Conservation (phyloP, 257 asterid species). For the Solanum dulcamara region DNA sequence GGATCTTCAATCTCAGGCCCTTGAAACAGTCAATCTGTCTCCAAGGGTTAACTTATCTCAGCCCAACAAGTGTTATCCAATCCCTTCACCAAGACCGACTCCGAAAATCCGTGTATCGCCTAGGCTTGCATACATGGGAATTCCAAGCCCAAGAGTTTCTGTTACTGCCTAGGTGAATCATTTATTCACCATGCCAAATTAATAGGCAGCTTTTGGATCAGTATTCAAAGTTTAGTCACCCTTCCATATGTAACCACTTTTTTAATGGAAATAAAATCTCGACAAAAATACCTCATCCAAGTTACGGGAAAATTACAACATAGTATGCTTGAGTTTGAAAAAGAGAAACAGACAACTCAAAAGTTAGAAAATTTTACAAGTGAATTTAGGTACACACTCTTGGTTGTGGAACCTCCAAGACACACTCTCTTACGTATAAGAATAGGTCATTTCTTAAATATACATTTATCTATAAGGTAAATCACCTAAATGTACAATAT, state of each 20-base stretch:
- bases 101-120: slow-evolving; percentile 47
- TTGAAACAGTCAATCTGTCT: slow-evolving; percentile 49
- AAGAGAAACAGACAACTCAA: too few species aligned
- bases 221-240: background rate
- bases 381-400: background rate
- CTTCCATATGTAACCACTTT: background rate
- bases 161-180: background rate
- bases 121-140: slow-evolving; percentile 39
- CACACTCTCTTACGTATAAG: too few species aligned
- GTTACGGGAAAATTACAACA: background rate
- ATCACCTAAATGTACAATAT: too few species aligned
- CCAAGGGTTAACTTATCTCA: slow-evolving; percentile 15
- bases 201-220: background rate
- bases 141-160: slow-evolving; percentile 37
- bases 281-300: background rate
- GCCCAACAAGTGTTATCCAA: slow-evolving; percentile 15
- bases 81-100: slow-evolving; percentile 59
- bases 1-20: slow-evolving; percentile 53
- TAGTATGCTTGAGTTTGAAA: background rate
- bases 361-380: background rate
- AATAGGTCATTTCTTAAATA: too few species aligned
- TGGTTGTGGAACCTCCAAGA: background rate
- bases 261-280: background rate
- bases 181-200: background rate
- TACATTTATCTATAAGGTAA: too few species aligned